A percentile compares a stretch with the other conserved stretches of the same genome.
Evolutionary conservation across 176 grass and related monocot genomes (phyloP).

Genomic region (Oryza coarctata): DNA sequence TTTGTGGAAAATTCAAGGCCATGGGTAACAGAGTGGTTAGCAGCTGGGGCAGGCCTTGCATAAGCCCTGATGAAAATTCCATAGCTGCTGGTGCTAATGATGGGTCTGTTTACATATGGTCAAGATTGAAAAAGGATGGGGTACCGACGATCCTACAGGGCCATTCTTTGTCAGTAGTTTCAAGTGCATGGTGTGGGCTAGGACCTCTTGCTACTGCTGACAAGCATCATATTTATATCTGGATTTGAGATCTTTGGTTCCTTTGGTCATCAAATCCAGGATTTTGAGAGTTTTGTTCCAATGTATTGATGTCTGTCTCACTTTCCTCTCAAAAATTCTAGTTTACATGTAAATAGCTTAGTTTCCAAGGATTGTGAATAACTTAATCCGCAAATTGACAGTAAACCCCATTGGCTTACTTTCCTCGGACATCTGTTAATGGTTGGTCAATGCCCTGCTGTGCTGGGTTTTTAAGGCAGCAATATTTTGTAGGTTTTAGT

Average conservation of each 20-base stretch:
- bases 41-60: constrained; percentile 73
- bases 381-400: neutral
- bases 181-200: constrained; percentile 76
- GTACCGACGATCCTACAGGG: constrained; percentile 63
- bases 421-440: neutral
- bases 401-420: neutral
- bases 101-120: constrained; percentile 86
- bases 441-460: neutral
- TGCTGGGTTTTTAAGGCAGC: neutral
- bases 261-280: constrained; percentile 6
- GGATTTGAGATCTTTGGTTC: constrained; percentile 51
- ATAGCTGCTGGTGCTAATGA: constrained; percentile 74
- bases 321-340: neutral
- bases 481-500: neutral
- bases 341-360: constrained; percentile 32
- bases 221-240: constrained; percentile 89
- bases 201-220: constrained; percentile 74
- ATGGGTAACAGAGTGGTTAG: constrained; percentile 52
- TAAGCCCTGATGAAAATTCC: constrained; percentile 80
- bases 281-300: constrained; percentile 7
- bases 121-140: constrained; percentile 48
- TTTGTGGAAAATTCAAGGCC: constrained; percentile 75
- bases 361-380: constrained; percentile 39
- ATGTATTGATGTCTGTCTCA: constrained; percentile 1
- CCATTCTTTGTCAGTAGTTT: constrained; percentile 58